These are phyloP conservation scores for Daldinia sp. DNA, from an alignment of 2,329 filamentous ascomycete genomes.

Conservation along the genomic window DNA sequence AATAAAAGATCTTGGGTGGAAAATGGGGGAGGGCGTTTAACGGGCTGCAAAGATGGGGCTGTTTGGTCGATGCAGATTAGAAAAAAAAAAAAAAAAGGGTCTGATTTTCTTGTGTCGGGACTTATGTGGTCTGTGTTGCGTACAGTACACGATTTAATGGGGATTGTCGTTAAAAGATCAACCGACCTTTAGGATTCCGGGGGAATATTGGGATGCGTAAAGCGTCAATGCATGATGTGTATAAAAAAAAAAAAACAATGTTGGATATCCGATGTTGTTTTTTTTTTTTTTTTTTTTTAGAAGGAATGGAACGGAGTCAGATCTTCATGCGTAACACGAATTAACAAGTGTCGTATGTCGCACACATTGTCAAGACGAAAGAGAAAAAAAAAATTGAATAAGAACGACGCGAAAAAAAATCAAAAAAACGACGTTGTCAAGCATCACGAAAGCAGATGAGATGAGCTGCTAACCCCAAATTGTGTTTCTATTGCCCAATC, in stretches of 20 bases:
- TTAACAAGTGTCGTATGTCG: neutral
- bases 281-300: neutral
- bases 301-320: slow-evolving; percentile 19
- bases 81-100: slow-evolving; percentile 30
- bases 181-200: slow-evolving; percentile 31
- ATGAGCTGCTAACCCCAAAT: slow-evolving; percentile 38
- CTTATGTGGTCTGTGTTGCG: neutral
- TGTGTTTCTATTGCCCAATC: slow-evolving; percentile 25
- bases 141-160: slow-evolving; percentile 5
- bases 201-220: slow-evolving; percentile 29
- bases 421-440: slow-evolving; percentile 16
- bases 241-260: neutral
- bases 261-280: neutral
- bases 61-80: slow-evolving; percentile 34
- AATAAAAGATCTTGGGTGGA: slow-evolving; percentile 36
- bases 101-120: neutral
- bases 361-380: slow-evolving; percentile 16
- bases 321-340: neutral
- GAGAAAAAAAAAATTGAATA: slow-evolving; percentile 6
- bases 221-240: slow-evolving; percentile 12
- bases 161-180: slow-evolving; percentile 28
- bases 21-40: slow-evolving; percentile 36
- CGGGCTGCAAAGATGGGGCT: slow-evolving; percentile 28
- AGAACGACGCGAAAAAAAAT: neutral
- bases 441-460: slow-evolving; percentile 29